Base-by-base conservation (phyloP, 495 filamentous ascomycete species). In the Trichocladium uniseriatum region DNA sequence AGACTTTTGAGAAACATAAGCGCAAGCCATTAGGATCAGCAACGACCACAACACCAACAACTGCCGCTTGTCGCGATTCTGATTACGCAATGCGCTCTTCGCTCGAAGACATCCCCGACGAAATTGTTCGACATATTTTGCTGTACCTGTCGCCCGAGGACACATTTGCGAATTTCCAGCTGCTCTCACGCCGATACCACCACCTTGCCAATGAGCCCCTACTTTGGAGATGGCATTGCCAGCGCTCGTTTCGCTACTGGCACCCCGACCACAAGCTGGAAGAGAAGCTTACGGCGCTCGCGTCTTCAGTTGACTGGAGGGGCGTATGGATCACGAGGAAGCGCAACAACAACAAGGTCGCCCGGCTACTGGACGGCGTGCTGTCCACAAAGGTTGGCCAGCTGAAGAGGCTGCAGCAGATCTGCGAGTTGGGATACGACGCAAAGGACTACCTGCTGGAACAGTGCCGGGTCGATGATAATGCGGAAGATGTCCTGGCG, bases 381-480 rank as follows among this genome's bases (percentile, higher is more conserved):
- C 69, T 97, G 37, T 64, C 68, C 21, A 79, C 73, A 15, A 85
- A 88, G 59, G 73, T 77, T 19, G 72, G 77, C 38, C 82, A 89
- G 18, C 78, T 90, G 36, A 70, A 75, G 40, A 82, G 83, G 59
- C 79, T 83, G 43, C 74, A 83, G 49, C 62, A 73, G 31, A 83
- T 98, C 43, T 79, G 82, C 46, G 65, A 72, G 36, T 68, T 80
- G 54, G 92, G 89, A 1, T 91, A 86, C 50, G 89, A 97, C 74
- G 87, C 80, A 18, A 95, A 95, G 61, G 92, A 95, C 61, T 81
- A 79, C 19, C 73, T 98, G 32, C 54, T 91, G 36, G 71, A 75
- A 48, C 79, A 94, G 56, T 76, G 75, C 41, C 65, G 68, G 9
- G 68, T 75, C 28, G 69, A 73, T 27, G 73, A 81, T n/a, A 70